Base-by-base conservation (phyloP, 495 filamentous ascomycete genomes). In the Podospora didyma region DNA sequence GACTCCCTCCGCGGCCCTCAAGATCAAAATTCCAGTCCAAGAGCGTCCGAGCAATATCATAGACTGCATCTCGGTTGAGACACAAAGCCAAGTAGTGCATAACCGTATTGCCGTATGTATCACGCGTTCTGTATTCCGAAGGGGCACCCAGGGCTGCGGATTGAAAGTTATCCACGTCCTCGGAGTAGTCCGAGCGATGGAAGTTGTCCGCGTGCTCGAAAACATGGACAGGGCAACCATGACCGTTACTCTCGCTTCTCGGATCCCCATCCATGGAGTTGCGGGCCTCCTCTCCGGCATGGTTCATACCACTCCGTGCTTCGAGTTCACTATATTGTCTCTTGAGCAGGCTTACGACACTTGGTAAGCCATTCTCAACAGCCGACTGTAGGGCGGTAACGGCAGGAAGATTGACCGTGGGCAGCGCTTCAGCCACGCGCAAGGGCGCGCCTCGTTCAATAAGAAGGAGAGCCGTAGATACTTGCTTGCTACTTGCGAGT, bases 341-440 rank as follows among this genome's bases (percentile, higher is more conserved):
- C 17, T 44, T 53, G 24, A 58, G 35, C 10, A 34, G 39, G 11
- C 52, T 34, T 22, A 58, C 56, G 20, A 58, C 50, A 2, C n/a
- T 35, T 37, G 20, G 21, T 16, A 52, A 17, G 16, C 56, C 56
- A 34, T 58, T 45, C 17, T 20, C 24, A 26, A 20, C 42, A 14
- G 56, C 56, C 24, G 39, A 53, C 20, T 58, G 56, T 6, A 58
- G 56, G 9, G 49, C 56, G 7, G 56, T 53, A n/a, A 58, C 24
- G 39, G 37, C 26, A 9, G 9, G 9, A 37, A 3, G 14, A 54
- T 12, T 5, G 21, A 17, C 11, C 6, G 31, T 19, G 17, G 6
- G 26, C 23, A 46, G 22, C 21, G 11, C 23, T 2, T 6, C 5
- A 35, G 48, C 31, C 4, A 50, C 48, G n/a, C 28, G 2, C 24